Evolutionary conservation across 2,329 filamentous ascomycete species (phyloP).

Genomic region (Aspergillus clavatus): DNA sequence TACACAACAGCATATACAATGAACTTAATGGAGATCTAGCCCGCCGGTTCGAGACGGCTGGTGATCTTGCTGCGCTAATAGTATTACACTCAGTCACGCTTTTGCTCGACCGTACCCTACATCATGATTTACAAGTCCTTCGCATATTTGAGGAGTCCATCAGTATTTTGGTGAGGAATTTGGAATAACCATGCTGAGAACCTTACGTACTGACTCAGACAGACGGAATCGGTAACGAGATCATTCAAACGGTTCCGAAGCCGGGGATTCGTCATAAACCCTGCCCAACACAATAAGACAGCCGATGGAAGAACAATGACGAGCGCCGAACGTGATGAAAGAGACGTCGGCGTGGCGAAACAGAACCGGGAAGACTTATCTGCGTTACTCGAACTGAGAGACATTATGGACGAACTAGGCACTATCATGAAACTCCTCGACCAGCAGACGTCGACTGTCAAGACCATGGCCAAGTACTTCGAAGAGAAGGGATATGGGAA

Average conservation of each 20-base stretch:
- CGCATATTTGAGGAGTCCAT: conserved; percentile 64
- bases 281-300: conserved; percentile 27
- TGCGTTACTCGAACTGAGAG: conserved; percentile 57
- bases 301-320: conserved; percentile 29
- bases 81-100: conserved; percentile 60
- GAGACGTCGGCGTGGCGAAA: conserved; percentile 47
- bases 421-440: conserved; percentile 55
- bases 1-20: conserved; percentile 61
- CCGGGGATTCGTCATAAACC: conserved; percentile 49
- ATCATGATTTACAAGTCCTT: conserved; percentile 59
- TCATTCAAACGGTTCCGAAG: conserved; percentile 60
- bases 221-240: conserved; percentile 60
- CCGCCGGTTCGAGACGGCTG: conserved; percentile 56
- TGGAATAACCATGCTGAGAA: too few relatives aligned
- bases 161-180: conserved; percentile 51
- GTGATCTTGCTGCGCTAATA: conserved; percentile 60
- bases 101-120: conserved; percentile 55
- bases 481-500: conserved; percentile 40
- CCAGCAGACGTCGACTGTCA: conserved; percentile 51
- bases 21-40: conserved; percentile 62
- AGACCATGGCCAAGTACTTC: conserved; percentile 34
- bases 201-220: neutral
- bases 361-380: conserved; percentile 62
- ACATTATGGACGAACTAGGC: conserved; percentile 60
- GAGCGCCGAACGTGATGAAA: conserved; percentile 35